phyloP scores from a whole-genome alignment of 2,329 filamentous ascomycete species.

The Chaetomium sp. region DNA sequence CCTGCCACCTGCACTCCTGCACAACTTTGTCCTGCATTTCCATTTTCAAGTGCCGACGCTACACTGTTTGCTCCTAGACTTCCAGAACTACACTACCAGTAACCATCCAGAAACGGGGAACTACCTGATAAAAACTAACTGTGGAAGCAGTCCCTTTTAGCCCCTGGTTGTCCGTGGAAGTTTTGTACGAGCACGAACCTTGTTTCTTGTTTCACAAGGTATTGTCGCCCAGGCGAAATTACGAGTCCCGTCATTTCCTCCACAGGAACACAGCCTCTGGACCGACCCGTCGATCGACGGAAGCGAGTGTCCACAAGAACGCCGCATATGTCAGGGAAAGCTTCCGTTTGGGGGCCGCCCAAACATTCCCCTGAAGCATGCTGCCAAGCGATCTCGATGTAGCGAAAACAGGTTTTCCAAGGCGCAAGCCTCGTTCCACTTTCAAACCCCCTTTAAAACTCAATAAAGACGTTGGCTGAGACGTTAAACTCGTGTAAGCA shows the following conservation, averaged over 20 bases:
- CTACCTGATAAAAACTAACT: neutral
- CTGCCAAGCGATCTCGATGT: neutral
- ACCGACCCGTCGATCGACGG: neutral
- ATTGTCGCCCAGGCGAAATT: constrained; percentile 4
- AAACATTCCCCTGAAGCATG: neutral
- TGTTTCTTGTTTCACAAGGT: neutral
- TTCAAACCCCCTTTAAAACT: too few relatives aligned
- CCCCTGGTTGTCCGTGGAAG: neutral
- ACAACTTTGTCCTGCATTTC: too few relatives aligned
- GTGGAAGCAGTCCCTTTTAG: neutral
- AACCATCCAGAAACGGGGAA: too few relatives aligned
- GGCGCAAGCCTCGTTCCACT: too few relatives aligned
- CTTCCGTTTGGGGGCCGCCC: neutral
- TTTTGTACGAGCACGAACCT: neutral
- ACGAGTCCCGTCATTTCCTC: neutral
- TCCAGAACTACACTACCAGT: too few relatives aligned
- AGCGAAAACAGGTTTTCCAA: neutral
- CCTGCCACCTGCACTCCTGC: too few relatives aligned
- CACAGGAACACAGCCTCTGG: neutral
- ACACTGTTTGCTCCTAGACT: too few relatives aligned
- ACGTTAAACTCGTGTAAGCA: too few relatives aligned
- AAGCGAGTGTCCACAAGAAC: neutral
- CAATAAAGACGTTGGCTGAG: too few relatives aligned
- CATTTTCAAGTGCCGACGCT: too few relatives aligned
- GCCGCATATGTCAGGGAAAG: neutral